A percentile compares a stretch with the other conserved stretches of the same genome.
Evolutionary conservation across 2,329 filamentous ascomycete species (phyloP).

Genomic region (Zasmidium citrigriseum): DNA sequence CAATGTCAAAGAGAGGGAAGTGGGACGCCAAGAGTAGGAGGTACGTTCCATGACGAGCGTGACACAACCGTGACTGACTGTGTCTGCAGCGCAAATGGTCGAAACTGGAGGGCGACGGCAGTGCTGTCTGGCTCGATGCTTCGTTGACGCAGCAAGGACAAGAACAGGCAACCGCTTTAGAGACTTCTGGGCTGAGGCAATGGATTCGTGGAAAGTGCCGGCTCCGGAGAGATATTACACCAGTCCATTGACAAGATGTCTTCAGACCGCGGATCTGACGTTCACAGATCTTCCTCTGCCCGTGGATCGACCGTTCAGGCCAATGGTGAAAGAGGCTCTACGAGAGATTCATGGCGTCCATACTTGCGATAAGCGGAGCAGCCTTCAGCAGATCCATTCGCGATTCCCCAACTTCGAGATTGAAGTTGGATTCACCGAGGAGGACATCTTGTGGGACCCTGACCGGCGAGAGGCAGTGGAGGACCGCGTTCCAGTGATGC

Average conservation of each 20-base stretch:
- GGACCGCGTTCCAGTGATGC: slow-evolving; percentile 37
- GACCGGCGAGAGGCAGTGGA: slow-evolving; percentile 50
- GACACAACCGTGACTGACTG: background rate
- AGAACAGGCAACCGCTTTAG: slow-evolving; percentile 60
- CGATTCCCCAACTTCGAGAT: slow-evolving; percentile 57
- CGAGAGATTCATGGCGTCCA: slow-evolving; percentile 67
- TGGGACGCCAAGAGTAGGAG: slow-evolving; percentile 69
- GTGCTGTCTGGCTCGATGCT: slow-evolving; percentile 63
- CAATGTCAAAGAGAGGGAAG: slow-evolving; percentile 66
- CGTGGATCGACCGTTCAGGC: slow-evolving; percentile 52
- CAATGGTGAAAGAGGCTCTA: slow-evolving; percentile 62
- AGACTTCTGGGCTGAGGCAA: slow-evolving; percentile 52
- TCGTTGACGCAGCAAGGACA: slow-evolving; percentile 59
- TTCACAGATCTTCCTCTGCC: slow-evolving; percentile 58
- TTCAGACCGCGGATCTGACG: slow-evolving; percentile 62
- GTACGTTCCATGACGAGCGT: slow-evolving; percentile 9
- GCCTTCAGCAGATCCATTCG: slow-evolving; percentile 53
- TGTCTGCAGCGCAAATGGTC: slow-evolving; percentile 57
- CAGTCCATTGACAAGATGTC: slow-evolving; percentile 63
- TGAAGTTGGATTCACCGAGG: slow-evolving; percentile 62
- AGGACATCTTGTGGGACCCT: slow-evolving; percentile 54
- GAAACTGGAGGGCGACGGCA: slow-evolving; percentile 63
- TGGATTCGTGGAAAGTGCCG: slow-evolving; percentile 51
- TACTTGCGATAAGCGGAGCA: slow-evolving; percentile 66
- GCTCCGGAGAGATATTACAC: slow-evolving; percentile 65